Conservation (phyloP, 768 basidiomycete species). For the Leccinum aurantiacum region DNA sequence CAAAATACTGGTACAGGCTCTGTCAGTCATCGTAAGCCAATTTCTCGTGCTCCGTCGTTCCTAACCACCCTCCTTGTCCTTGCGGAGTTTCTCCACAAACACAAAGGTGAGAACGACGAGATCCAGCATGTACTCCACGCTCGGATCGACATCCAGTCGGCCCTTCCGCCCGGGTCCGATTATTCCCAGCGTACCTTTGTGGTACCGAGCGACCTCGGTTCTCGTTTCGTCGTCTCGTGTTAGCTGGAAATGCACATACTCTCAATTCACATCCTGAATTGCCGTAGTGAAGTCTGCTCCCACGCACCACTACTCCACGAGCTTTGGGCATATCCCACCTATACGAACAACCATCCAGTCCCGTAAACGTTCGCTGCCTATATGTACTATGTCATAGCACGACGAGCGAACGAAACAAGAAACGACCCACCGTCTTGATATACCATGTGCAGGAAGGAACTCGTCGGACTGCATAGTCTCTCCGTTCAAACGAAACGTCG, state of each 20-base stretch:
- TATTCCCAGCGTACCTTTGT: conserved; percentile 18
- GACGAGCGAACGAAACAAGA: not conserved
- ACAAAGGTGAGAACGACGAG: conserved; percentile 26
- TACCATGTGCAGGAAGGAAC: conserved; percentile 23
- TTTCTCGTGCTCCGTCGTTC: too few relatives aligned
- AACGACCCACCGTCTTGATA: conserved; percentile 15
- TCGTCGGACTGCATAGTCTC: conserved; percentile 23
- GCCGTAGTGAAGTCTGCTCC: too few relatives aligned
- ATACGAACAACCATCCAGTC: conserved; percentile 33
- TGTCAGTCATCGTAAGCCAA: too few relatives aligned
- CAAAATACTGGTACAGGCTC: too few relatives aligned
- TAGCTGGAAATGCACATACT: conserved; percentile 5
- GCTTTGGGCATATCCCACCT: conserved; percentile 28
- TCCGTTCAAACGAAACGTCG: conserved; percentile 31
- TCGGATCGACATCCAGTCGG: conserved; percentile 18
- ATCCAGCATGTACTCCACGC: conserved; percentile 24
- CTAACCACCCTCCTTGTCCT: conserved; percentile 11
- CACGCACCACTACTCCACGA: conserved; percentile 13
- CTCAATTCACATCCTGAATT: not conserved
- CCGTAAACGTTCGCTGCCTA: conserved; percentile 29
- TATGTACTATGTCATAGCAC: not conserved
- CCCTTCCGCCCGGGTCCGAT: conserved; percentile 8
- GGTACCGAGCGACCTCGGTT: conserved; percentile 18
- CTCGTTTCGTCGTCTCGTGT: conserved; percentile 17
- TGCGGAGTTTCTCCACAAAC: conserved; percentile 26